Evolutionary conservation across 257 asterid genomes (phyloP), one percentile per base, ranked within the genome.

Genomic region (Scutellaria barbata): DNA sequence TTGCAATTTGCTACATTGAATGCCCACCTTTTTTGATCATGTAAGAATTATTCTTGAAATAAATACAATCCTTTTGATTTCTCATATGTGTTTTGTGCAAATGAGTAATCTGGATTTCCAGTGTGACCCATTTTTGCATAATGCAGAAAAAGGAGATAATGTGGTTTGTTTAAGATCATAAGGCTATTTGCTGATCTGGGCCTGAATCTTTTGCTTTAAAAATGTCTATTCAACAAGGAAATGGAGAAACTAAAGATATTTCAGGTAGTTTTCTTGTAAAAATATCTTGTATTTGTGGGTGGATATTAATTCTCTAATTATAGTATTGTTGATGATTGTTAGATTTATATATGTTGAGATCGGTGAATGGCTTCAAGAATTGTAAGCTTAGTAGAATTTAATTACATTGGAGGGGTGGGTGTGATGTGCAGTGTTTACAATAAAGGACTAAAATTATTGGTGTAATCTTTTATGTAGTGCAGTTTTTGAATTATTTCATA

Each of bases 221-320:
- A 53, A 85, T 85, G 87, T 80, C 87, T 57, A 53, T 73, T 63
- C 76, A 80, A 56, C 79, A 77, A 71, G 87, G 69, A 47, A 74
- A 79, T 10, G 40, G 57, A 45, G 75, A 77, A 60, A 58, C 81
- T 25, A 56, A 76, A 51, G 79, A 70, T 61, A 46, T 41, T 63
- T n/a, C 55, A 52, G 82, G 81, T 83, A 77, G 1, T 57, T 70
- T 63, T 59, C 35, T 30, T 30, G 35, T 30, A 4, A 30, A 30
- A 30, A 30, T 30, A 10, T 50, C 64, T 52, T 48, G 53, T 22
- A 0, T 74, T 10, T 25, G 16, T 1, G 14, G 35, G 35, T 30
- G 35, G 5, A 30, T 30, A 30, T 30, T 30, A 4, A 1, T 8
- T 41, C 5, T 41, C 45, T 41, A 41, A 45, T 37, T 11, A 11